Conservation (phyloP, 176 grass and related monocot species). For the Typha latifolia region DNA sequence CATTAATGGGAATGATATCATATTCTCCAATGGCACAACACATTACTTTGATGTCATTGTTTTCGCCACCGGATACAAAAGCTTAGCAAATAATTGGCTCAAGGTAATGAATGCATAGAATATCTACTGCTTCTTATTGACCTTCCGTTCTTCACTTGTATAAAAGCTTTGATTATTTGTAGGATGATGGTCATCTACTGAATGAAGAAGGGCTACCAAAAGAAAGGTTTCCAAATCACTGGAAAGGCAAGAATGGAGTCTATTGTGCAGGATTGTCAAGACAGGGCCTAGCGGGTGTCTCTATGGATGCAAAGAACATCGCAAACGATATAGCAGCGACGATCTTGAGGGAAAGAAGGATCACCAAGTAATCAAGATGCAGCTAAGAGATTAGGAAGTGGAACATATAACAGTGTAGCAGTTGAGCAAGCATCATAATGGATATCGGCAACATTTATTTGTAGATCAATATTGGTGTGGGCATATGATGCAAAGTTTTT, state of each 20-base stretch:
- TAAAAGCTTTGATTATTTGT: neutral
- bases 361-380: too few relatives aligned
- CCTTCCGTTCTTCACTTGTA: neutral
- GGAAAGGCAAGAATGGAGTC: conserved; percentile 34
- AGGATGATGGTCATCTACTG: conserved; percentile 7
- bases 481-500: too few relatives aligned
- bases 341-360: too few relatives aligned
- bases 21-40: conserved; percentile 13
- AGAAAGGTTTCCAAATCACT: conserved; percentile 16
- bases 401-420: too few relatives aligned
- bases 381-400: too few relatives aligned
- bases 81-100: conserved; percentile 24
- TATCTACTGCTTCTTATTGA: neutral
- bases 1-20: conserved; percentile 15
- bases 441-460: too few relatives aligned
- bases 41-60: conserved; percentile 17
- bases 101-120: conserved; percentile 15
- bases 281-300: conserved; percentile 18
- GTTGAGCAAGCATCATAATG: too few relatives aligned
- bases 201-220: conserved; percentile 15
- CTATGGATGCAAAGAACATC: conserved; percentile 24
- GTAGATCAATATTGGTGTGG: too few relatives aligned
- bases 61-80: conserved; percentile 49
- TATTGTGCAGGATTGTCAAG: conserved; percentile 22
- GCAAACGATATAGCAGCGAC: conserved; percentile 17